A percentile compares a stretch with the other conserved stretches of the same genome.
These are phyloP conservation scores for Draba incana DNA, from an alignment of 345 rosid species.

Conservation along the genomic window DNA sequence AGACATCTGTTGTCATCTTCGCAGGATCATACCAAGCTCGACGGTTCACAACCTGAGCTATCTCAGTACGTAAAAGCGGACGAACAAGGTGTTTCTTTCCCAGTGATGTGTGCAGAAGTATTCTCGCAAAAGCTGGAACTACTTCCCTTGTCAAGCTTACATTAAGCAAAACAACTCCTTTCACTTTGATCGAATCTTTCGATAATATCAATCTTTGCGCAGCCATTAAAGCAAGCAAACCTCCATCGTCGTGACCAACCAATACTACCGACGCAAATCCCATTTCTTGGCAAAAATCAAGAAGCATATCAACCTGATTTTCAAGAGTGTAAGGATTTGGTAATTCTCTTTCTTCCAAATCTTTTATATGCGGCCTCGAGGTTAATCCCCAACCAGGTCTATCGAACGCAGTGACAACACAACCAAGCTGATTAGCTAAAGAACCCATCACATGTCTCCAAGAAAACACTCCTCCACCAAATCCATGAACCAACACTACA, in stretches of 20 bases:
- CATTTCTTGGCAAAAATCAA: constrained; percentile 89
- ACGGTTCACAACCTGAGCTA: constrained; percentile 88
- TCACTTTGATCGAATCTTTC: constrained; percentile 58
- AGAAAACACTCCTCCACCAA: constrained; percentile 96
- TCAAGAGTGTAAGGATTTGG: constrained; percentile 89
- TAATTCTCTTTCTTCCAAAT: constrained; percentile 78
- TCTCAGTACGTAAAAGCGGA: constrained; percentile 82
- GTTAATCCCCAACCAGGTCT: constrained; percentile 99
- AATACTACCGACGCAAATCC: constrained; percentile 88
- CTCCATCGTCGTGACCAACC: constrained; percentile 98
- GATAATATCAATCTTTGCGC: constrained; percentile 66
- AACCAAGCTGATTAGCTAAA: constrained; percentile 72
- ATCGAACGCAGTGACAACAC: constrained; percentile 87
- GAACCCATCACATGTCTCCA: constrained; percentile 96
- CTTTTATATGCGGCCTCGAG: constrained; percentile 65
- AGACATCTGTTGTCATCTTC: constrained; percentile 77
- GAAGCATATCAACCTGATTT: constrained; percentile 89
- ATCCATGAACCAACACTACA: constrained; percentile 85
- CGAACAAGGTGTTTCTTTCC: constrained; percentile 97
- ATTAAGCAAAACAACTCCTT: constrained; percentile 74
- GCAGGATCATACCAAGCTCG: constrained; percentile 94
- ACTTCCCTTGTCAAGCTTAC: constrained; percentile 91
- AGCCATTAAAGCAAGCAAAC: constrained; percentile 86
- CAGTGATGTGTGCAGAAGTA: constrained; percentile 81
- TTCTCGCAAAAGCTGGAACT: constrained; percentile 90